Base-by-base conservation (phyloP, 2,329 filamentous ascomycete genomes). In the Fusarium irregulare region DNA sequence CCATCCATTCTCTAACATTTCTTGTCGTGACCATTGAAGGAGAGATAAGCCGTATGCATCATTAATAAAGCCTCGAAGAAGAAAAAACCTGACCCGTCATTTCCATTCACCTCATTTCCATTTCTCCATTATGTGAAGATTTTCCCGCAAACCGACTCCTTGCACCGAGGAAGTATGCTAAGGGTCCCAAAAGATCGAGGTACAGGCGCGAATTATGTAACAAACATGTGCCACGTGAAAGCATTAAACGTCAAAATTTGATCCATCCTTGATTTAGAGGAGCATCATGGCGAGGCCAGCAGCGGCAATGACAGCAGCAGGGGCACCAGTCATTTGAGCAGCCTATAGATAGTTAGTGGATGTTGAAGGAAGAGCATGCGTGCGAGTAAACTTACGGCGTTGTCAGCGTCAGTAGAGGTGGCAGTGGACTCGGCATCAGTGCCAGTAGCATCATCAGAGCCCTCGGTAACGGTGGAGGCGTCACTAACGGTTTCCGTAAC, bases 281-380 rank as follows among this genome's bases (percentile, higher is more conserved):
- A 87, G 77, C 64, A 85, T 73, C 66, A 80, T 83, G 42, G 83
- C 84, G 47, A 87, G 63, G 74, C 85, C 85, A 21, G 83, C 84
- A 23, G 82, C 85, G 54, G 83, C 85, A 42, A 87, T 65, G 50
- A 86, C 68, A 60, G 84, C 85, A 28, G 76, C 75, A 23, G 84
- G 83, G 40, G 81, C 84, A 60, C 80, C 82, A 50, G 84, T 85
- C 73, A 78, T 77, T 61, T 82, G 79, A 44, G 82, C 76, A 34
- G 67, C 77, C 79, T 80, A 45, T 3, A 32, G 2, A 37, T 25
- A 20, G 48, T 75, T 57, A 73, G 62, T 34, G 14, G 34, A 9
- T 49, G 18, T 8, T 51, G 3, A 10, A 25, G n/a, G 37, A 45
- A 56, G 6, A 37, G 28, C 8, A 18, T 8, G 4, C 13, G 9